Base-by-base conservation (phyloP, 176 grass and related monocot species). In the Paspalum vaginatum region DNA sequence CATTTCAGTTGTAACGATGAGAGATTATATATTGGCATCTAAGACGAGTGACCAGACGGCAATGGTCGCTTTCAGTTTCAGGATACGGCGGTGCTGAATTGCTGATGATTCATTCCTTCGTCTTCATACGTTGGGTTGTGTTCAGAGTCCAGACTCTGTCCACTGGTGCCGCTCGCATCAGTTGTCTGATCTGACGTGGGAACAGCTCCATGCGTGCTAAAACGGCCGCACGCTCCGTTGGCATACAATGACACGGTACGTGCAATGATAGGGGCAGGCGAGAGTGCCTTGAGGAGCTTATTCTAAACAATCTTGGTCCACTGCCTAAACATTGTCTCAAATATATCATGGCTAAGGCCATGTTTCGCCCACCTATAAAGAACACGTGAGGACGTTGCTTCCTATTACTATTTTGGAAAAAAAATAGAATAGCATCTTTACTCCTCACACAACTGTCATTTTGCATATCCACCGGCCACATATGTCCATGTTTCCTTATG, bases 121-220 rank as follows among this genome's bases (percentile, higher is more conserved):
- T 52, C 69, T 11, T 32, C 46, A 22, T 68, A 7, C 16, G 9
- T 17, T 70, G 9, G 16, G 49, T 9, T 74, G 38, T 32, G 32
- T 39, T 26, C 58, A 64, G 44, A 24, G 53, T 75, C 38, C 39
- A 75, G 39, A 32, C 58, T 63, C 15, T 77, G 43, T 37, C 51
- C 26, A 73, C 9, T 15, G 51, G 51, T 41, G 71, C 37, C 13
- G 50, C n/a, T 14, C 46, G 48, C 11, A 63, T 9, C 60, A 38
- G 62, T 9, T 0, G 0, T 66, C 76, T 65, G 76, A 79, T 18
- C 27, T 51, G 60, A 27, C 9, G 22, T 51, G 60, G 46, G 15
- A 40, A 43, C 76, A 65, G 11, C 46, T 51, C 47, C 37, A 0
- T 58, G 18, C 16, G 26, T 13, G 57, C 44, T 63, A 48, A 50